Base-by-base conservation (phyloP, 352 stramenopile species). In the Phytophthora citrophthora region DNA sequence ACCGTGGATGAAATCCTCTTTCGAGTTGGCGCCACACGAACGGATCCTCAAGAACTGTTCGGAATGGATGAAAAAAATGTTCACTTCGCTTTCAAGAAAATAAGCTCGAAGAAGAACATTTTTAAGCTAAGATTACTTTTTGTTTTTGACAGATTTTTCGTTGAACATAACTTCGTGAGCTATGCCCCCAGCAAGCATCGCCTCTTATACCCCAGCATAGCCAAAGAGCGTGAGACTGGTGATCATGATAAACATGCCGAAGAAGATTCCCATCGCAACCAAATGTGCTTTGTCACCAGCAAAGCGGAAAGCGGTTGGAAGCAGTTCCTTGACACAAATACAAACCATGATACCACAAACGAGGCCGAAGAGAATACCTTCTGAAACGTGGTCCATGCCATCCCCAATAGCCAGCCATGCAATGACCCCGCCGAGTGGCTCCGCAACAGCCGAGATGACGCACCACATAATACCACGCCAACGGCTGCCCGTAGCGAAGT, bases 291-390 rank as follows among this genome's bases (percentile, higher is more conserved):
- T 81, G 23, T 86, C 75, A 10, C 76, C 63, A n/a, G 93, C 90
- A 45, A 97, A 97, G 44, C 79, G 76, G 78, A 95, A 90, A 3
- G 91, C 93, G 4, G 92, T 98, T 6, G 92, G 94, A 12, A 98
- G 56, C 15, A 98, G 70, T 59, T 98, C 93, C 54, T 92, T 91
- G 27, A 96, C 54, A 36, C 77, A 90, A 64, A 98, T 97, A 29
- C 89, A 90, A 0, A 98, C 80, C 93, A 98, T 98, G 84, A 99
- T 98, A 16, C 96, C 96, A 13, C 79, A 85, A 38, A 98, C 94
- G 12, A 98, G 23, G 6, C 90, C 93, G 70, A 98, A 98, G 20
- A 99, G 61, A 3, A 96, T 70, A 2, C 76, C 95, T 75, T 97
- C 97, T 4, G 77, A 76, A 3, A 76, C 43, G 36, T 58, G 61